Evolutionary conservation across 345 rosid species (phyloP).

Genomic region (Murraya paniculata): DNA sequence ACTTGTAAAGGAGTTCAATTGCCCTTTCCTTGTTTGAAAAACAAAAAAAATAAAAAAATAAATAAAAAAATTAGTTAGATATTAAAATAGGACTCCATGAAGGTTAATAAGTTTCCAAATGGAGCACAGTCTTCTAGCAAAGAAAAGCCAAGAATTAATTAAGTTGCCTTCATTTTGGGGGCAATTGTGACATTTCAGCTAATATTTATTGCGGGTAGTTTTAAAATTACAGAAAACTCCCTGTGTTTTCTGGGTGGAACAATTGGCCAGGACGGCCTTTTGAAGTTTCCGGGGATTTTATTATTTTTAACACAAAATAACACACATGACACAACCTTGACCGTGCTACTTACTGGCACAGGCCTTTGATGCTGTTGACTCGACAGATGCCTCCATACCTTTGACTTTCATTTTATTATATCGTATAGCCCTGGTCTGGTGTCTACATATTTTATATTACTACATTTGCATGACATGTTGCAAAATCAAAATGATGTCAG

Average conservation of each 20-base stretch:
- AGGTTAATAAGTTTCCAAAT: background rate
- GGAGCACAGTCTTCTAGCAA: slow-evolving; percentile 14
- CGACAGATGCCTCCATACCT: slow-evolving; percentile 12
- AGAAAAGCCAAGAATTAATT: background rate
- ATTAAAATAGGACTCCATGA: slow-evolving; percentile 1
- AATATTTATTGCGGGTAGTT: background rate
- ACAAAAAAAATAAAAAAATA: too few relatives aligned
- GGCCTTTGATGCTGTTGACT: slow-evolving; percentile 15
- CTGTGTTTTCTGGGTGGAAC: slow-evolving; percentile 1
- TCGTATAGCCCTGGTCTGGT: background rate
- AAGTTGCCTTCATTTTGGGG: background rate
- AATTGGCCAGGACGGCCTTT: background rate
- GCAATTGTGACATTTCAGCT: slow-evolving; percentile 9
- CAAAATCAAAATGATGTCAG: background rate
- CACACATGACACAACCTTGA: background rate
- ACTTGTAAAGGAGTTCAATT: background rate
- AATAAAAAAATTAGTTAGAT: background rate
- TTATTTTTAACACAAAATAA: background rate
- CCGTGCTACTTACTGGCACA: background rate
- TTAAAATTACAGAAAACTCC: slow-evolving; percentile 20
- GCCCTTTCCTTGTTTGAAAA: background rate
- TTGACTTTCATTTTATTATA: slow-evolving; percentile 14
- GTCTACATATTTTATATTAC: background rate
- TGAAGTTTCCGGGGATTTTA: background rate
- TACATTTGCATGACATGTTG: too few relatives aligned